Evolutionary conservation across 2,329 filamentous ascomycete species (phyloP).

Genomic region (Colletotrichum somersetense): DNA sequence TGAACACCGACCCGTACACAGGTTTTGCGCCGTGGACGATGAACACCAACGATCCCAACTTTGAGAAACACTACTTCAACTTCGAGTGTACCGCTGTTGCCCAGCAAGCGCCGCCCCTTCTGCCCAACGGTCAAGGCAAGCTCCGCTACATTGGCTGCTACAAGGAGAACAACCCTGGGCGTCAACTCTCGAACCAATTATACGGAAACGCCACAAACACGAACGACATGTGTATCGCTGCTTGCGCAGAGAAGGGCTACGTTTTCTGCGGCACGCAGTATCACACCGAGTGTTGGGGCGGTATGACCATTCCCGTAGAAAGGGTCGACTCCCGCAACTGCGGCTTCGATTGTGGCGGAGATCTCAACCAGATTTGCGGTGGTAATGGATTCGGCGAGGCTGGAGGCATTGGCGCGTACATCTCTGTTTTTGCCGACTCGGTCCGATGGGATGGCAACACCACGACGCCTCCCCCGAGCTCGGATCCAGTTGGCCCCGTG

Average conservation of each 20-base stretch:
- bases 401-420: constrained; percentile 52
- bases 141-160: constrained; percentile 69
- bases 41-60: constrained; percentile 66
- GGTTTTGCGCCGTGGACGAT: constrained; percentile 66
- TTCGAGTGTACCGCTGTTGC: constrained; percentile 66
- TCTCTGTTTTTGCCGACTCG: constrained; percentile 62
- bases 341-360: constrained; percentile 64
- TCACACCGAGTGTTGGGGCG: constrained; percentile 67
- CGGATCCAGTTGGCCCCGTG: constrained; percentile 44
- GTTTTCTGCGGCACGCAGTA: constrained; percentile 64
- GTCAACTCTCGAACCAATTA: constrained; percentile 61
- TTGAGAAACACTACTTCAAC: constrained; percentile 65
- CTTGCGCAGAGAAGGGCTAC: constrained; percentile 54
- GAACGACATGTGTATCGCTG: constrained; percentile 59
- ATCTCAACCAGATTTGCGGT: constrained; percentile 65
- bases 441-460: constrained; percentile 48
- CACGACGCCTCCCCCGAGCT: constrained; percentile 43
- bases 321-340: constrained; percentile 62
- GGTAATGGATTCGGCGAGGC: constrained; percentile 57
- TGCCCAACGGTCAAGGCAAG: constrained; percentile 57
- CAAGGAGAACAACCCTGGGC: constrained; percentile 67
- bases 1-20: constrained; percentile 65
- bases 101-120: constrained; percentile 65
- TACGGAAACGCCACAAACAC: constrained; percentile 58
- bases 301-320: constrained; percentile 59